These are phyloP conservation scores for Curvularia hawaiiensis DNA, from an alignment of 2,329 filamentous ascomycete species.

Conservation along the genomic window DNA sequence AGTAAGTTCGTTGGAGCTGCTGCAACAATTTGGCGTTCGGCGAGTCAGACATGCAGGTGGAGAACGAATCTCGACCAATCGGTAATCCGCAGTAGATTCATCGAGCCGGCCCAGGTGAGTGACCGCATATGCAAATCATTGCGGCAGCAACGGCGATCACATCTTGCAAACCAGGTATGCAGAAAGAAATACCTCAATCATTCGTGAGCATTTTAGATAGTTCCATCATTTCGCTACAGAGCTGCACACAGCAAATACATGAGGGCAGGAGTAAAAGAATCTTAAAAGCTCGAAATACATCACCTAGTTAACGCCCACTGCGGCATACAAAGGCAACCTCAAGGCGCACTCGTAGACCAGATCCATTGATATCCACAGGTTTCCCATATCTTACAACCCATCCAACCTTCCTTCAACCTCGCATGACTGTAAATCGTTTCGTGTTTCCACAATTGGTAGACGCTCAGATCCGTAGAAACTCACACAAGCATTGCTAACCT, in stretches of 20 bases:
- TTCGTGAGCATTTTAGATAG: not conserved
- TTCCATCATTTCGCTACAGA: not conserved
- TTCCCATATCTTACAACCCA: constrained; percentile 17
- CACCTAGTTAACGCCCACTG: constrained; percentile 15
- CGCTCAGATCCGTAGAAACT: not conserved
- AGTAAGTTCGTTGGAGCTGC: constrained; percentile 16
- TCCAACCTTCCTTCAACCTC: not conserved
- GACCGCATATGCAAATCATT: constrained; percentile 16
- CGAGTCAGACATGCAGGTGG: constrained; percentile 28
- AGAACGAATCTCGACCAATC: constrained; percentile 30
- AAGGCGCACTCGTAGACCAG: constrained; percentile 4
- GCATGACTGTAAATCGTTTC: not conserved
- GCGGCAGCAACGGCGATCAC: not conserved
- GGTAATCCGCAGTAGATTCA: constrained; percentile 30
- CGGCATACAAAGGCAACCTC: constrained; percentile 19
- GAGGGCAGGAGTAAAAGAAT: not conserved
- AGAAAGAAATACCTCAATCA: not conserved
- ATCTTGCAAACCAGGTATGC: not conserved
- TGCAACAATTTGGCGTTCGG: constrained; percentile 39
- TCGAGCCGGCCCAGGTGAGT: constrained; percentile 21
- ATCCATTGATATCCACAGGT: not conserved
- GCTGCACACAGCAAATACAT: not conserved
- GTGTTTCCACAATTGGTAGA: not conserved
- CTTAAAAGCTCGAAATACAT: constrained; percentile 6
- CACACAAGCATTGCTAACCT: constrained; percentile 45